Evolutionary conservation across 2,329 filamentous ascomycete species (phyloP), one percentile per base, ranked within the genome.

Genomic region (Pseudogymnoascus sp.): DNA sequence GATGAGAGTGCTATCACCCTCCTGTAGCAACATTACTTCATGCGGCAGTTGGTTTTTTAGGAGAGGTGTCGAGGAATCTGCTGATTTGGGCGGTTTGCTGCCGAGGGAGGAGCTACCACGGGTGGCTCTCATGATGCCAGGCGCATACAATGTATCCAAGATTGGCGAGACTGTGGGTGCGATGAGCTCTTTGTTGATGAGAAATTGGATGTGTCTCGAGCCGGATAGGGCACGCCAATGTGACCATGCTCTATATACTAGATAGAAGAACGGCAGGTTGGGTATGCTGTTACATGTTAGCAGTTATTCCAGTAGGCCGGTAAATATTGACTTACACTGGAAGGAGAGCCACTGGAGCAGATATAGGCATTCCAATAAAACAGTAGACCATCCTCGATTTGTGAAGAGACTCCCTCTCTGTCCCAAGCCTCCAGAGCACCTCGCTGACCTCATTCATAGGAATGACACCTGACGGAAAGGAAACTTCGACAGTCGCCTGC

Each of bases 191-290:
- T 92, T 87, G 63, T 89, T 78, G 41, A 93, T 75, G 11, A 99
- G 82, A 74, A 91, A 94, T 67, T 93, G 84, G 35, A 97, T 78
- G 73, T 97, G 90, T 70, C 86, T 89, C 19, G 91, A 92, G 62
- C 94, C 94, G 38, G 85, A 84, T 61, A 96, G 78, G 61, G 94
- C 94, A 77, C 88, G 84, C 85, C 90, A 96, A 75, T 96, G 91
- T 19, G 90, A 95, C 88, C 90, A 97, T 25, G 91, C 89, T 66
- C 94, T 84, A 78, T 95, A 99, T 16, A 84, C 85, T 41, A 97
- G 83, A 75, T 97, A 99, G 79, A 97, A 97, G 80, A 97, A 97
- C 16, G 94, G 94, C 11, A 99, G 80, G 73, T 99, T 97, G 36
- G 93, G 92, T 66, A 97, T 82, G 65, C 91, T 95, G 67, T 9